These are phyloP conservation scores for Hsuehochloa calcarea DNA, from an alignment of 176 grass and related monocot species.

Conservation along the genomic window DNA sequence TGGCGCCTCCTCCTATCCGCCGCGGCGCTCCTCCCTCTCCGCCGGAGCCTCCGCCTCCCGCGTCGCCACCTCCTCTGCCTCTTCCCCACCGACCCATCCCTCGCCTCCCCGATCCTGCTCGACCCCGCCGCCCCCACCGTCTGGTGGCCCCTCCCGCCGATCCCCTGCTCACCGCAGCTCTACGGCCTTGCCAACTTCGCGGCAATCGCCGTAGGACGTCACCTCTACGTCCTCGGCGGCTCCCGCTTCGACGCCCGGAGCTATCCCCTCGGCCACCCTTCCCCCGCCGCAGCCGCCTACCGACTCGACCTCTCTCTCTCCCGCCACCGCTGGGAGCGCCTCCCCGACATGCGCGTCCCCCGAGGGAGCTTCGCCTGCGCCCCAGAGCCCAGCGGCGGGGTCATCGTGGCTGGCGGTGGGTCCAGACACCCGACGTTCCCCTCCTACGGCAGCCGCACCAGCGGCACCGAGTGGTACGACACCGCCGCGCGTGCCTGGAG, in stretches of 20 bases:
- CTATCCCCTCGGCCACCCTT: conserved; percentile 75
- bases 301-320: conserved; percentile 60
- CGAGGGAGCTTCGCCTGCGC: conserved; percentile 81
- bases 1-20: conserved; percentile 66
- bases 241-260: conserved; percentile 88
- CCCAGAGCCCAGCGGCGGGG: conserved; percentile 11
- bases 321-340: conserved; percentile 53
- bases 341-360: conserved; percentile 63
- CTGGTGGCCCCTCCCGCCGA: conserved; percentile 61
- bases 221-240: conserved; percentile 77
- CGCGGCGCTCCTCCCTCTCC: conserved; percentile 56
- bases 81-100: conserved; percentile 79
- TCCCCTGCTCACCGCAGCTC: conserved; percentile 69
- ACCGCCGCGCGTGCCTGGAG: conserved; percentile 43
- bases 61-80: conserved; percentile 62
- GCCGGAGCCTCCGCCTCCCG: conserved; percentile 64
- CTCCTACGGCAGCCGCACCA: conserved; percentile 67
- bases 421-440: conserved; percentile 73
- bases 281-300: conserved; percentile 57
- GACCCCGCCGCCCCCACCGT: conserved; percentile 58
- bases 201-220: conserved; percentile 43
- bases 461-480: conserved; percentile 63
- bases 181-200: conserved; percentile 71
- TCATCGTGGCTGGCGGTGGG: conserved; percentile 75
- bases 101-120: conserved; percentile 67